Conservation (phyloP, 139 green algal genomes). For the Astrephomene gubernaculifera region DNA sequence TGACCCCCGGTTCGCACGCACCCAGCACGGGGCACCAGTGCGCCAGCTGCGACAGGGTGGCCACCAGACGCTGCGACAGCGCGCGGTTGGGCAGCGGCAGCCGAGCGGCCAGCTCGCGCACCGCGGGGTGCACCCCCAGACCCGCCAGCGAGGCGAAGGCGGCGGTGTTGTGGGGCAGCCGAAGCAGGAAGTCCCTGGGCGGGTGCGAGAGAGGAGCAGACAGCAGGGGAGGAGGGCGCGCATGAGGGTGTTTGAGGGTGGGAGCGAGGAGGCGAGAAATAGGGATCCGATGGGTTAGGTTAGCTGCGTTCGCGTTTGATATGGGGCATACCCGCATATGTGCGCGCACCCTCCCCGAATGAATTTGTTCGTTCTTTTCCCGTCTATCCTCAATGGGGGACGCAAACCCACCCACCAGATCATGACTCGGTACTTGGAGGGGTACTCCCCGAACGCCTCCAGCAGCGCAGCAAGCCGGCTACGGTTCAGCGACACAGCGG, state of each 20-base stretch:
- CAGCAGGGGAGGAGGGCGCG: not conserved
- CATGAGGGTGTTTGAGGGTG: too few species aligned
- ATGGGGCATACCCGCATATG: too few species aligned
- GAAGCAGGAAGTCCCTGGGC: constrained; percentile 70
- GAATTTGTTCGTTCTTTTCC: too few species aligned
- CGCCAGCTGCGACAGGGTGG: constrained; percentile 68
- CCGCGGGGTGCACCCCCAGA: constrained; percentile 60
- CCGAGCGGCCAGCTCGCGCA: constrained; percentile 45
- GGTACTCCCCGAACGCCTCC: constrained; percentile 72
- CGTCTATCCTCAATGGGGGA: too few species aligned
- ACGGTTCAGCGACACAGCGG: constrained; percentile 47
- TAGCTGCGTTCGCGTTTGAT: too few species aligned
- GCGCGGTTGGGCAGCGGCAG: constrained; percentile 37
- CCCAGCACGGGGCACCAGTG: constrained; percentile 76
- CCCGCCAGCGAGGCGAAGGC: constrained; percentile 66
- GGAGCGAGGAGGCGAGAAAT: too few species aligned
- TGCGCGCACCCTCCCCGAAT: too few species aligned
- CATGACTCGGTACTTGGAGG: constrained; percentile 68
- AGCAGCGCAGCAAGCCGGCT: constrained; percentile 67
- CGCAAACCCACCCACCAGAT: constrained; percentile 78
- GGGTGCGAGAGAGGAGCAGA: too few species aligned
- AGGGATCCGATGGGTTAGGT: too few species aligned
- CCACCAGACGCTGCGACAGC: constrained; percentile 54
- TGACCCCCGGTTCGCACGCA: constrained; percentile 29
- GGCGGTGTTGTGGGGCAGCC: constrained; percentile 70